Base-by-base conservation (phyloP, 73 alveolate species). In the Effrenium voratum region DNA sequence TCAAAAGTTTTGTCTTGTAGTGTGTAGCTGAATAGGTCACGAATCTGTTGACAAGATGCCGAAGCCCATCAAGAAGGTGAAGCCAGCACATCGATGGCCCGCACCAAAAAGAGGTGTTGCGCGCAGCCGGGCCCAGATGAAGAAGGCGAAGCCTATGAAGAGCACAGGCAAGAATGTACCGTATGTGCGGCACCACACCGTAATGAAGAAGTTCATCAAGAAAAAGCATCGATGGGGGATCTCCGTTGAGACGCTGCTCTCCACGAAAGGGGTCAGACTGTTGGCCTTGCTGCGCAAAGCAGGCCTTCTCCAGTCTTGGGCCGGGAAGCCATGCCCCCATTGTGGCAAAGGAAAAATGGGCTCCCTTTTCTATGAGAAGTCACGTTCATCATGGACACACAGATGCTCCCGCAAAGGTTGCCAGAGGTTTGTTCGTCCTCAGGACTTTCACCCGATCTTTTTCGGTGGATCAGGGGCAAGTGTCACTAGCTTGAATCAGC, bases 361-460 rank as follows among this genome's bases (percentile, higher is more conserved):
- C 34, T 5, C 60, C 30, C n/a, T 81, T 47, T 5, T 8, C 34
- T 81, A 15, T 45, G 13, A 22, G 16, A 4, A 4, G 15, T 5
- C n/a, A 10, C 5, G 36, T 45, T 1, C 12, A n/a, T 4, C 16
- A 2, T 83, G 93, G 93, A 22, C 77, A 3, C 66, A 82, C 24
- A 28, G 52, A 13, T 82, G 93, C 43, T 8, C 60, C n/a, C 10
- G 36, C 16, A 38, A 85, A n/a, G 63, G 43, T 1, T 52, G 82
- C 60, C 57, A 34, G 19, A 22, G 24, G 52, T 32, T 1, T 34
- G 28, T 63, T 22, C 95, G 63, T 34, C 95, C 95, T 3, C 73
- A 41, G 38, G 84, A 87, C 52, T 87, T 87, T 38, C 95, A 87
- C 43, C 95, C 95, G 10, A 43, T 87, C 50, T 87, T 87, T 68